Percentiles rank a stretch among this genome's conserved stretches.
Conservation (phyloP, 352 stramenopile genomes). For the Phytophthora syringae region DNA sequence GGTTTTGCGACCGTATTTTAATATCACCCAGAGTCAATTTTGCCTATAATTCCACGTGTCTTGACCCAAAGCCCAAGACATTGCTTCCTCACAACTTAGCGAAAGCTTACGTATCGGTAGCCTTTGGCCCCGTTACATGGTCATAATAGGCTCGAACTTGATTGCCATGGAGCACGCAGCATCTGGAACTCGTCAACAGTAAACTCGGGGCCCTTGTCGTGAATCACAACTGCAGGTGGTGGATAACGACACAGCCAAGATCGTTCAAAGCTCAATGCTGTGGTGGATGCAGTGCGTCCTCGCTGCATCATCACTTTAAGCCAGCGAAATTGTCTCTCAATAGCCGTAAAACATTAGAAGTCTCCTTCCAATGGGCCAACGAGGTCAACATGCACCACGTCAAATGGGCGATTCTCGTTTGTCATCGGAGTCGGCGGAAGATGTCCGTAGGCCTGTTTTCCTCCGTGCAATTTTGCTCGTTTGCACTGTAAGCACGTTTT, state of each 20-base stretch:
- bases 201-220: background rate
- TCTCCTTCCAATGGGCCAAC: background rate
- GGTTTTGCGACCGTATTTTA: no score
- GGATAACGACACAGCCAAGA: background rate
- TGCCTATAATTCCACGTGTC: no score
- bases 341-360: no score
- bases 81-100: no score
- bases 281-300: background rate
- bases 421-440: background rate
- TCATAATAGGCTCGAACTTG: background rate
- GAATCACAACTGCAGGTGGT: background rate
- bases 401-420: background rate
- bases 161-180: background rate
- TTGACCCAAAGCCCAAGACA: no score
- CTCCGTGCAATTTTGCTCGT: background rate
- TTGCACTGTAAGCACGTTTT: background rate
- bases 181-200: background rate
- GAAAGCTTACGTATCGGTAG: no score
- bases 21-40: no score
- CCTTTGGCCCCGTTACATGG: no score
- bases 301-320: background rate
- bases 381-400: no score
- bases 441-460: background rate
- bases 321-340: background rate
- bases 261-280: background rate